Evolutionary conservation across 2,329 filamentous ascomycete species (phyloP), one percentile per base, ranked within the genome.

Genomic region (Apiospora pterosperma): DNA sequence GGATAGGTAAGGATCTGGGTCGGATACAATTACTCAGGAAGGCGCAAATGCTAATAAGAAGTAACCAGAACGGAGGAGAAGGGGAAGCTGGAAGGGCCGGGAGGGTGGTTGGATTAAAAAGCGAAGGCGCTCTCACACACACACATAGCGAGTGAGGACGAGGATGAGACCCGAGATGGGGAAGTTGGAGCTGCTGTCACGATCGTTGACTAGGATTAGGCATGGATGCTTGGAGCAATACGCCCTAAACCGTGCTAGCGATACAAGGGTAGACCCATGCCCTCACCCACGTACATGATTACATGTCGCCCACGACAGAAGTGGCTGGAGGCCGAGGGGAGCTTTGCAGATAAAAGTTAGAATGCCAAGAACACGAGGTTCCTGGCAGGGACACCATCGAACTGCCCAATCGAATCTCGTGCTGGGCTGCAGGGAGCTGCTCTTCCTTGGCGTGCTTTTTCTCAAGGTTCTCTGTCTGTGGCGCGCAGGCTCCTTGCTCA

Each of bases 91-190:
- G 28, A 28, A 55, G 48, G 48, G 48, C 48, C 31, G 48, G 19
- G 14, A 55, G 48, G 19, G 14, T 34, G 48, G 16, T n/a, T 55
- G 48, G 19, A 55, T 21, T 34, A 55, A 55, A 31, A 55, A 34
- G 28, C n/a, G 48, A 55, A 34, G 48, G 48, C 48, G 34, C 44
- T 34, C 28, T 2, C 48, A n/a, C 48, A 55, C 28, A 34, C 23
- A 48, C 41, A 23, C n/a, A 42, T n/a, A 42, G 28, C 42, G 48
- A n/a, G 19, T 19, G 48, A 55, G 48, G 48, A 52, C 25, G 42
- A 52, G 44, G 44, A 55, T 55, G 48, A 55, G 48, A 55, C 48
- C 48, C 34, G 48, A 55, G 48, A 55, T 55, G 48, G 48, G 48
- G 48, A 55, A 55, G 48, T 34, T 55, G 48, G 48, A 48, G 42